phyloP scores from a whole-genome alignment of 2,329 filamentous ascomycete genomes.

The Talaromyces albobiverticillius region DNA sequence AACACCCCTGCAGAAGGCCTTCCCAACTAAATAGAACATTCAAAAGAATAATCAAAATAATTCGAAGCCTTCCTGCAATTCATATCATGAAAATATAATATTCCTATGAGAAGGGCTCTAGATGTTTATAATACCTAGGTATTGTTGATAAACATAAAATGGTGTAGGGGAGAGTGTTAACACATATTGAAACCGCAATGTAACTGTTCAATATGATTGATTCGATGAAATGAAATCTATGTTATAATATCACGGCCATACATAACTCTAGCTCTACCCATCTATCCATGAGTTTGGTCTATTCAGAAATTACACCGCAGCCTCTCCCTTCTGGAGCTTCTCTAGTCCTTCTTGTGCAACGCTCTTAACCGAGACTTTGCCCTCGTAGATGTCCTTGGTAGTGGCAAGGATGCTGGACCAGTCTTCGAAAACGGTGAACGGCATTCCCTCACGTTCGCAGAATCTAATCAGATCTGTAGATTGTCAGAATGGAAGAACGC shows the following conservation, averaged over 20 bases:
- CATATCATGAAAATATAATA: too few species aligned
- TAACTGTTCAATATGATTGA: too few species aligned
- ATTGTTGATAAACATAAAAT: too few species aligned
- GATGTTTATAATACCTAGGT: too few species aligned
- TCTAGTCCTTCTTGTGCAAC: constrained; percentile 56
- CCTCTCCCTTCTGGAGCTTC: constrained; percentile 1
- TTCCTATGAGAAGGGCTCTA: too few species aligned
- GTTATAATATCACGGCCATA: neutral
- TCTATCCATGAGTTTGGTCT: neutral
- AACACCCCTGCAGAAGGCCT: too few species aligned
- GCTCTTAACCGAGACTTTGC: constrained; percentile 67
- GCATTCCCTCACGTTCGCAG: constrained; percentile 78
- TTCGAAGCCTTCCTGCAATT: too few species aligned
- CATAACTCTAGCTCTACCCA: neutral
- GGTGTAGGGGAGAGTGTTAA: too few species aligned
- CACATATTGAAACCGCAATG: too few species aligned
- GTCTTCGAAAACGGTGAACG: constrained; percentile 83
- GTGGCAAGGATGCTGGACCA: constrained; percentile 76
- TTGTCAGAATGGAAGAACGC: constrained; percentile 15
- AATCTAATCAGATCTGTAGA: constrained; percentile 75
- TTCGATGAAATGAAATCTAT: too few species aligned
- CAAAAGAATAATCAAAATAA: too few species aligned
- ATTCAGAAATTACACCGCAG: neutral
- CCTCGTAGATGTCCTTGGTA: constrained; percentile 72
- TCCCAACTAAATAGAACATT: too few species aligned